Evolutionary conservation across 208 protist genomes (phyloP).

Genomic region (Trypanosoma lewisi): DNA sequence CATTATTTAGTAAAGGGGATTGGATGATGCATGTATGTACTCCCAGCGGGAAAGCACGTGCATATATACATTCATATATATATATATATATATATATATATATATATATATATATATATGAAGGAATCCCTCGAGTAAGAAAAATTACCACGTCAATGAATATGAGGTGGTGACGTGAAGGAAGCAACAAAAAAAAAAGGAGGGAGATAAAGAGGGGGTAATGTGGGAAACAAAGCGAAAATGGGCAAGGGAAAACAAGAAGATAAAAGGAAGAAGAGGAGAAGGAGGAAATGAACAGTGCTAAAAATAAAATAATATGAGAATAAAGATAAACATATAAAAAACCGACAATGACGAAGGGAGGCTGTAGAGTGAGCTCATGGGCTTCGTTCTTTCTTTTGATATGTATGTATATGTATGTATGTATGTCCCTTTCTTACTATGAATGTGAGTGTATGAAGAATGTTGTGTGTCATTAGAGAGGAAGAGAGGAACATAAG

Average conservation of each 20-base stretch:
- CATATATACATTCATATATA: too few relatives aligned
- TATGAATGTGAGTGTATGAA: neutral
- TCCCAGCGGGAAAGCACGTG: too few relatives aligned
- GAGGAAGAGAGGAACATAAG: neutral
- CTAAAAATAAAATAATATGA: slow-evolving; percentile 6
- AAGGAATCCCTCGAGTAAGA: too few relatives aligned
- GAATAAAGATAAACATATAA: neutral
- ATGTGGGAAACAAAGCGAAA: neutral
- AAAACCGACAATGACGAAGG: neutral
- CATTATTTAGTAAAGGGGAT: slow-evolving; percentile 2
- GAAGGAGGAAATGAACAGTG: neutral
- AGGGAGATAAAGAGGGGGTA: neutral
- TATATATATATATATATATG: too few relatives aligned
- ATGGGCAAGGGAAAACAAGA: neutral
- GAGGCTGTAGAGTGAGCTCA: neutral
- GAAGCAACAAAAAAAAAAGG: too few relatives aligned
- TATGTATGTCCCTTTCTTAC: slow-evolving; percentile 6
- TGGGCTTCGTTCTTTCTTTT: neutral
- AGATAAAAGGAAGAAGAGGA: neutral
- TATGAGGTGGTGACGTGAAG: too few relatives aligned
- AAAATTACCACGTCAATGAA: too few relatives aligned
- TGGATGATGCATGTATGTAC: slow-evolving; percentile 8
- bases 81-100: too few relatives aligned
- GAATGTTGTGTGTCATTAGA: too few relatives aligned
- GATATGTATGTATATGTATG: neutral